Evolutionary conservation across 1,139 yeast species (phyloP).

Genomic region (Nadsonia commutata): DNA sequence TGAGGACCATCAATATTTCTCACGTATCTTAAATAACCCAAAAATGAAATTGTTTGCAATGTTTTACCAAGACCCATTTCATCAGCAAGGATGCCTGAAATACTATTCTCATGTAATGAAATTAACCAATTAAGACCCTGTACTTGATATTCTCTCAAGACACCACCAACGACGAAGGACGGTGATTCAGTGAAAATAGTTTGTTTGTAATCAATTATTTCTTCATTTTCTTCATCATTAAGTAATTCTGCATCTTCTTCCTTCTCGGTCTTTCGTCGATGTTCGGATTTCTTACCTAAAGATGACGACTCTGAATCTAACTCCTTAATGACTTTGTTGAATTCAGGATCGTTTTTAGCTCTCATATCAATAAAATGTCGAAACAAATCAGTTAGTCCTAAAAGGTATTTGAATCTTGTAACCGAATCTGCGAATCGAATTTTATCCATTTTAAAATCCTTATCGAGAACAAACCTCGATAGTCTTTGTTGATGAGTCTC

Average conservation of each 20-base stretch:
- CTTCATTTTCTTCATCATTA: slow-evolving; percentile 56
- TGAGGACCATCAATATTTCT: slow-evolving; percentile 81
- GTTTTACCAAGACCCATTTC: slow-evolving; percentile 98
- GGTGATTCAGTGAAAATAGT: slow-evolving; percentile 72
- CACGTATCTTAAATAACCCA: slow-evolving; percentile 72
- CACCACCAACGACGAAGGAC: slow-evolving; percentile 42
- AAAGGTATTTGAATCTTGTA: slow-evolving; percentile 62
- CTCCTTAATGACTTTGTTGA: slow-evolving; percentile 40
- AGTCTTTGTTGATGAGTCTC: background rate
- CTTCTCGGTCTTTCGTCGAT: slow-evolving; percentile 55
- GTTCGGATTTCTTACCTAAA: background rate
- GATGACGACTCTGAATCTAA: slow-evolving; percentile 8
- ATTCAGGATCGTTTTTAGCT: slow-evolving; percentile 60
- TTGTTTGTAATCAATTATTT: slow-evolving; percentile 21
- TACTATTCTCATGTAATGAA: slow-evolving; percentile 63
- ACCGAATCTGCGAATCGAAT: slow-evolving; percentile 18
- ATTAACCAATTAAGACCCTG: slow-evolving; percentile 92
- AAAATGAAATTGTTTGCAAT: slow-evolving; percentile 77
- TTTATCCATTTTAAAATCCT: slow-evolving; percentile 1
- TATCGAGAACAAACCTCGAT: slow-evolving; percentile 2
- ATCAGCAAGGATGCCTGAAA: slow-evolving; percentile 89
- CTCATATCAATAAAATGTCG: slow-evolving; percentile 78
- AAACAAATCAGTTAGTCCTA: slow-evolving; percentile 76
- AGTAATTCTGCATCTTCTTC: slow-evolving; percentile 87
- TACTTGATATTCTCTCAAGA: slow-evolving; percentile 70